Percentiles rank a stretch among this genome's conserved stretches.
phyloP scores from a whole-genome alignment of 2,329 filamentous ascomycete species.

The Hysterium pulicare region DNA sequence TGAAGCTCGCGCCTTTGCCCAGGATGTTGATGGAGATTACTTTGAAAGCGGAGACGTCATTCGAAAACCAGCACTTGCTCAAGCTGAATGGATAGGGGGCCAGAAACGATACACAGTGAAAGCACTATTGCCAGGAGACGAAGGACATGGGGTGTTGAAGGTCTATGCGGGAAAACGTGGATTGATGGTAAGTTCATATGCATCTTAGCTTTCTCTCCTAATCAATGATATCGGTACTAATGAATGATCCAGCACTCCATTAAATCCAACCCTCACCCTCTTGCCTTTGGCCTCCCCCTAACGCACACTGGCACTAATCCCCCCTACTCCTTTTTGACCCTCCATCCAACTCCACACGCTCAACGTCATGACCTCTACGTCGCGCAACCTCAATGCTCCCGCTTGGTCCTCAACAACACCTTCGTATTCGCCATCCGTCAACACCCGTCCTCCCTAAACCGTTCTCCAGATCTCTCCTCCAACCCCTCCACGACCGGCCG shows the following conservation, averaged over 20 bases:
- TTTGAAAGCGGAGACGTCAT: slow-evolving; percentile 89
- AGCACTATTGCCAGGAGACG: slow-evolving; percentile 84
- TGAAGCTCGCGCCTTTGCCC: slow-evolving; percentile 74
- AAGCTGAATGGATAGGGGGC: slow-evolving; percentile 86
- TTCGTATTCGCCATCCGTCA: slow-evolving; percentile 96
- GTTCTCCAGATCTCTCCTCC: slow-evolving; percentile 25
- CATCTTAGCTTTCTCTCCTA: neutral
- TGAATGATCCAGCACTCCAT: slow-evolving; percentile 65
- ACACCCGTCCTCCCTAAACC: slow-evolving; percentile 65
- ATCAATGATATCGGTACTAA: neutral
- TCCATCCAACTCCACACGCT: slow-evolving; percentile 96
- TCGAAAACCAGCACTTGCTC: slow-evolving; percentile 80
- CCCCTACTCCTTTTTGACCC: slow-evolving; percentile 84
- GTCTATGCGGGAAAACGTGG: slow-evolving; percentile 92
- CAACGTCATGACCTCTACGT: slow-evolving; percentile 96
- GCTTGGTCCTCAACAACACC: slow-evolving; percentile 89
- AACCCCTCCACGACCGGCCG: slow-evolving; percentile 41
- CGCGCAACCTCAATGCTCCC: slow-evolving; percentile 87
- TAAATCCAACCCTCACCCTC: slow-evolving; percentile 89
- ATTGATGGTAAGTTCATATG: slow-evolving; percentile 62
- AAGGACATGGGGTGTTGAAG: slow-evolving; percentile 82
- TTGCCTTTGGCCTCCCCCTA: slow-evolving; percentile 87
- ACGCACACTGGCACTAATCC: slow-evolving; percentile 90
- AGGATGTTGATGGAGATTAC: slow-evolving; percentile 83
- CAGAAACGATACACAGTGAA: slow-evolving; percentile 92